These are phyloP conservation scores for Coemansia asiatica DNA, from an alignment of 192 early-diverging fungal genomes.

Conservation along the genomic window DNA sequence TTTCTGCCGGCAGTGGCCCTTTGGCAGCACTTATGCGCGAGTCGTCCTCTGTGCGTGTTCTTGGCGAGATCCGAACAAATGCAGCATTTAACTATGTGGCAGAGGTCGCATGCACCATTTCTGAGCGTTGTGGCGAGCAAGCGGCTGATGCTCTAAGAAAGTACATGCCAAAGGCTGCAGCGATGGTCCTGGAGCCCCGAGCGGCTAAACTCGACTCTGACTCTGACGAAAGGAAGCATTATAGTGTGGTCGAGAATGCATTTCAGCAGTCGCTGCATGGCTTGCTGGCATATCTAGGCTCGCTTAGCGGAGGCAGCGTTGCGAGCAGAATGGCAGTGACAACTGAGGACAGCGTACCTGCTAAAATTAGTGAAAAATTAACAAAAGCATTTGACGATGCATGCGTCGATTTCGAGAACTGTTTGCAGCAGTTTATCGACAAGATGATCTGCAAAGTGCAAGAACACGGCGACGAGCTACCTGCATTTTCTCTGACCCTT, in stretches of 20 bases:
- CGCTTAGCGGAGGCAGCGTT: neutral
- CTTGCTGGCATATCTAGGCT: slow-evolving; percentile 11
- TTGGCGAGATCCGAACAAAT: slow-evolving; percentile 22
- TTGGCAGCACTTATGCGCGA: slow-evolving; percentile 21
- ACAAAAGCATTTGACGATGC: slow-evolving; percentile 1
- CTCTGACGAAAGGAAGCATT: slow-evolving; percentile 16
- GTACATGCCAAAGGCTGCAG: slow-evolving; percentile 17
- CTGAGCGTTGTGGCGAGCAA: slow-evolving; percentile 15
- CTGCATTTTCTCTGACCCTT: slow-evolving; percentile 8
- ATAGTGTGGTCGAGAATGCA: slow-evolving; percentile 11
- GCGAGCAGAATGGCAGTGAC: neutral
- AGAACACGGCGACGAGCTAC: neutral
- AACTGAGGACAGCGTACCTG: neutral
- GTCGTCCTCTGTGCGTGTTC: neutral
- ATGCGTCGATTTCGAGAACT: slow-evolving; percentile 22
- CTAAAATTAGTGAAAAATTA: slow-evolving; percentile 5
- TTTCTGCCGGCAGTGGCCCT: slow-evolving; percentile 23
- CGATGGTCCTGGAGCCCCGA: slow-evolving; percentile 24
- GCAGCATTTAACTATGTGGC: slow-evolving; percentile 14
- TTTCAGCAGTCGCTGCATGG: slow-evolving; percentile 8
- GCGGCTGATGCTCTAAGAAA: slow-evolving; percentile 9
- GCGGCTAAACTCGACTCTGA: slow-evolving; percentile 16
- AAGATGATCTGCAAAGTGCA: slow-evolving; percentile 1
- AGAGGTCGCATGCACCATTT: slow-evolving; percentile 36
- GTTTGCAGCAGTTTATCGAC: slow-evolving; percentile 15